Evolutionary conservation across 805 yeast species (phyloP).

Genomic region (Pichia exigua): DNA sequence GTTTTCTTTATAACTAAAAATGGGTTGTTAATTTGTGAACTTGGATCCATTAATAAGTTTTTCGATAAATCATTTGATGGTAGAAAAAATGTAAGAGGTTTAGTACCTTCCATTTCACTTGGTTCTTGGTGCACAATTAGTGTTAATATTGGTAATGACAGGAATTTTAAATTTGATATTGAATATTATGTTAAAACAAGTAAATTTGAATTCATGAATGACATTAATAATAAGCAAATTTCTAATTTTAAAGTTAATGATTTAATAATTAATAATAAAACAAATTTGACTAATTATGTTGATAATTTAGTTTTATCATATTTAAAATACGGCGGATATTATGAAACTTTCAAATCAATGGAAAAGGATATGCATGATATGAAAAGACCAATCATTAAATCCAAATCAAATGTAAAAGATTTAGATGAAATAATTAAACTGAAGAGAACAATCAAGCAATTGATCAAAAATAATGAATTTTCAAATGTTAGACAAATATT

Average conservation of each 20-base stretch:
- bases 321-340: constrained; percentile 51
- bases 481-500: constrained; percentile 35
- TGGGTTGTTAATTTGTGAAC: constrained; percentile 56
- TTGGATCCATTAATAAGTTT: constrained; percentile 17
- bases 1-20: constrained; percentile 73
- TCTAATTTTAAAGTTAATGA: neutral
- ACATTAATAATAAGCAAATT: constrained; percentile 5
- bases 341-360: constrained; percentile 46
- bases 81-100: constrained; percentile 1
- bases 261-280: neutral
- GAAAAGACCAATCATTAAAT: constrained; percentile 26
- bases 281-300: constrained; percentile 13
- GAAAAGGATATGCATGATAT: constrained; percentile 34
- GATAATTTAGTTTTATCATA: constrained; percentile 33
- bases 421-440: constrained; percentile 28
- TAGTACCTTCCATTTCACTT: constrained; percentile 40
- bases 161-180: constrained; percentile 42
- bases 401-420: constrained; percentile 18
- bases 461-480: constrained; percentile 37
- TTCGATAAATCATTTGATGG: constrained; percentile 6
- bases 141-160: constrained; percentile 46
- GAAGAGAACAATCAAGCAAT: constrained; percentile 36
- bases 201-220: constrained; percentile 24
- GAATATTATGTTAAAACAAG: constrained; percentile 35
- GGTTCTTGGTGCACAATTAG: constrained; percentile 34